phyloP scores from a whole-genome alignment of 495 filamentous ascomycete genomes.

The Zalerion maritima region DNA sequence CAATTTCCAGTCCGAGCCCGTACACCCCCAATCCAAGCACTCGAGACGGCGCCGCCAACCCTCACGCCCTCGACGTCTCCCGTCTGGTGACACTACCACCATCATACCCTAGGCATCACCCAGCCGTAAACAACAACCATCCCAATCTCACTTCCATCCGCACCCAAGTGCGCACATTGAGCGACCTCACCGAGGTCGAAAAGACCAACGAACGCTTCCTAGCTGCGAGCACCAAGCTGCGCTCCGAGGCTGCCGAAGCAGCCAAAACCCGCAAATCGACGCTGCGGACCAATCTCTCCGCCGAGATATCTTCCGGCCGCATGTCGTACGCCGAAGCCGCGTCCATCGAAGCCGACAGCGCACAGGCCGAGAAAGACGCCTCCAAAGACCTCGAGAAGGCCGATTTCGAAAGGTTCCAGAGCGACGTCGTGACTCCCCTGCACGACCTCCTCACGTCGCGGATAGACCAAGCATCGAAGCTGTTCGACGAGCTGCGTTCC shows the following conservation, averaged over 20 bases:
- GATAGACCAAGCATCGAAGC: conserved; percentile 44
- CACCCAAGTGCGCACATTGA: conserved; percentile 56
- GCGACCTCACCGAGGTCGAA: conserved; percentile 59
- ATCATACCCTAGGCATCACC: conserved; percentile 83
- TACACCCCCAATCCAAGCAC: no score
- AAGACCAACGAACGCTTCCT: conserved; percentile 47
- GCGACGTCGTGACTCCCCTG: conserved; percentile 58
- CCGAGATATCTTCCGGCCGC: conserved; percentile 55
- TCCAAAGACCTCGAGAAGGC: conserved; percentile 48
- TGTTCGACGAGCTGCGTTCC: conserved; percentile 55
- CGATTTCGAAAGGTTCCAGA: conserved; percentile 66
- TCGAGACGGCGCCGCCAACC: conserved; percentile 24
- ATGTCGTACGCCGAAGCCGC: conserved; percentile 73
- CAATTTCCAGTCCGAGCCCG: conserved; percentile 9
- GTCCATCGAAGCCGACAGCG: conserved; percentile 50
- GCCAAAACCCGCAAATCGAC: conserved; percentile 27
- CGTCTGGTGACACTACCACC: conserved; percentile 84
- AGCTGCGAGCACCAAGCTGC: conserved; percentile 25
- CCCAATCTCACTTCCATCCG: conserved; percentile 71
- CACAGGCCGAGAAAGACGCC: conserved; percentile 45
- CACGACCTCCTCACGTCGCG: conserved; percentile 56
- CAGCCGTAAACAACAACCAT: conserved; percentile 90
- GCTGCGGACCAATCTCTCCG: conserved; percentile 48
- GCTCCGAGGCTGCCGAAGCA: conserved; percentile 26
- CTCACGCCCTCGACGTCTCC: conserved; percentile 62